Conservation (phyloP, 768 basidiomycete genomes). For the Xerocomus potaroensis region DNA sequence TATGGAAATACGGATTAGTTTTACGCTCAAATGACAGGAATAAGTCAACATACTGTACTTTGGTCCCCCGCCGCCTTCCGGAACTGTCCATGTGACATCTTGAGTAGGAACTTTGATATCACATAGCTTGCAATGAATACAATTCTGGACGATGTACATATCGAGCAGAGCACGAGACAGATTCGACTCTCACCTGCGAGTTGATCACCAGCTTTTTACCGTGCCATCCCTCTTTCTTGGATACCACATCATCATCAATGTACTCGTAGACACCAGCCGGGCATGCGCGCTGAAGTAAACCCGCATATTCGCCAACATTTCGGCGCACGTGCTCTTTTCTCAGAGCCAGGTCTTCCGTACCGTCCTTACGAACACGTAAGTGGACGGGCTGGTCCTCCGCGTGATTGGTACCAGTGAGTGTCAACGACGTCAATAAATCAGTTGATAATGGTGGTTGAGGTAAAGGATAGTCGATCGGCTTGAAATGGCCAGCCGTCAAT, state of each 20-base stretch:
- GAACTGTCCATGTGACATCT: slow-evolving; percentile 96
- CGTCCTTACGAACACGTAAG: slow-evolving; percentile 55
- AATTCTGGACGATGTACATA: slow-evolving; percentile 51
- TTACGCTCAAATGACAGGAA: neutral
- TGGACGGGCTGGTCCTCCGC: slow-evolving; percentile 96
- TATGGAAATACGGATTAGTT: neutral
- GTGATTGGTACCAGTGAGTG: slow-evolving; percentile 92
- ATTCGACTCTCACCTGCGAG: slow-evolving; percentile 62
- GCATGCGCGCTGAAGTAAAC: slow-evolving; percentile 84
- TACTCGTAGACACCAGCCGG: slow-evolving; percentile 98
- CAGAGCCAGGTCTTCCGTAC: slow-evolving; percentile 39
- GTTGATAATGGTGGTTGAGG: slow-evolving; percentile 90
- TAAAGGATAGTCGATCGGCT: slow-evolving; percentile 80
- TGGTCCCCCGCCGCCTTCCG: slow-evolving; percentile 94
- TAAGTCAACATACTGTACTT: slow-evolving; percentile 70
- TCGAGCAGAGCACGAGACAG: neutral
- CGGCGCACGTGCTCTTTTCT: slow-evolving; percentile 63
- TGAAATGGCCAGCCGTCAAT: slow-evolving; percentile 55
- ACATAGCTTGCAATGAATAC: slow-evolving; percentile 93
- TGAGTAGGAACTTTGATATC: slow-evolving; percentile 96
- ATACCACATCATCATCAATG: slow-evolving; percentile 59
- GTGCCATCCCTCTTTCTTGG: slow-evolving; percentile 55
- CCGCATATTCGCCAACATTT: slow-evolving; percentile 80
- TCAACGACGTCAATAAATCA: slow-evolving; percentile 86
- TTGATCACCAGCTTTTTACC: slow-evolving; percentile 95